Evolutionary conservation across 169 alveolate genomes (phyloP).

Genomic region (Plasmodium vinckei): DNA sequence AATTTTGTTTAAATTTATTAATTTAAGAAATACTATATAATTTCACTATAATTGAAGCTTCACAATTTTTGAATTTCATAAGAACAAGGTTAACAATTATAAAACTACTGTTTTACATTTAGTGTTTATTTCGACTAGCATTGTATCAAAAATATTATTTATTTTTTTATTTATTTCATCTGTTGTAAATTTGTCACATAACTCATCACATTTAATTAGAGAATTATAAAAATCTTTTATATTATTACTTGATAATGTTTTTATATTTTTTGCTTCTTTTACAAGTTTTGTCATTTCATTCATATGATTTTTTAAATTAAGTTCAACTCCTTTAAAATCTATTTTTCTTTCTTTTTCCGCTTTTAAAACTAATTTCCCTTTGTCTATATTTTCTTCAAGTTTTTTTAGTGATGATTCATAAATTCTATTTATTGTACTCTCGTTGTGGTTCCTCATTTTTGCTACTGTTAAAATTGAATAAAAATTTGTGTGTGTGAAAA

Average conservation of each 20-base stretch:
- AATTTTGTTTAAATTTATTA: too few relatives aligned
- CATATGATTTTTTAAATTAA: constrained; percentile 36
- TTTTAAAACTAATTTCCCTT: constrained; percentile 11
- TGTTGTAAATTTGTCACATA: constrained; percentile 8
- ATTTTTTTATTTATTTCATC: constrained; percentile 38
- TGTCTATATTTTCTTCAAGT: constrained; percentile 30
- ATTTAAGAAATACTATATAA: too few relatives aligned
- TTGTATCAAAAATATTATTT: constrained; percentile 14
- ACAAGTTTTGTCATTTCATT: constrained; percentile 50
- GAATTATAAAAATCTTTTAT: constrained; percentile 39
- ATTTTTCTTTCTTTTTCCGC: constrained; percentile 42
- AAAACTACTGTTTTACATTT: constrained; percentile 51
- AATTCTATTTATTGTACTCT: constrained; percentile 3
- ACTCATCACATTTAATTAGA: constrained; percentile 51
- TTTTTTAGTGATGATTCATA: constrained; percentile 41
- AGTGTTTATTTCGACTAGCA: constrained; percentile 44
- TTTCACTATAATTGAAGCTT: too few relatives aligned
- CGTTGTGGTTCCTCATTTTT: constrained; percentile 32
- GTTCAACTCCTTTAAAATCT: constrained; percentile 42
- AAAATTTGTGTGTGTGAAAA: too few relatives aligned
- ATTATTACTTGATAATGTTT: constrained; percentile 34
- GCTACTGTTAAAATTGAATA: constrained; percentile 10
- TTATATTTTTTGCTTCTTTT: constrained; percentile 54
- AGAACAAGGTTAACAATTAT: not conserved
- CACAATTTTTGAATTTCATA: too few relatives aligned